Base-by-base conservation (phyloP, 2,329 filamentous ascomycete species). In the Aspergillus brunneoviolaceus region DNA sequence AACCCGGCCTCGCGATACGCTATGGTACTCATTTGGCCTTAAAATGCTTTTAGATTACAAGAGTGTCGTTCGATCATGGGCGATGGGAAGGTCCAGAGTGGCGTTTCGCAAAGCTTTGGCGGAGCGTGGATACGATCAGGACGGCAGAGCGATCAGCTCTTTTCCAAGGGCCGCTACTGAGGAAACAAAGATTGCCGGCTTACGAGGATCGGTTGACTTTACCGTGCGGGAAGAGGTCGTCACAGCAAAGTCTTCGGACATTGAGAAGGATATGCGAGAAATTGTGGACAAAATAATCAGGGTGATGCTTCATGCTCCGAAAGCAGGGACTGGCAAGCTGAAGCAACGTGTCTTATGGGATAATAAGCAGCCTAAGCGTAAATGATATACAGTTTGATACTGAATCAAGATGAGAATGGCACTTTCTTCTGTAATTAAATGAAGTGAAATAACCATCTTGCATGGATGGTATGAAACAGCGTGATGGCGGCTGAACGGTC, bases 11-110 rank as follows among this genome's bases (percentile, higher is more conserved):
- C 72, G 69, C 10, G 72, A 77, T 65, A 73, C 72, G 35, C 73
- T 86, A 19, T 82, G 82, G 77, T 84, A 80, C 79, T 70, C 72
- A 16, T 76, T 81, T 5, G 76, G 59, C 55, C 70, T 59, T 62
- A 72, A 55, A 61, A 67, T 61, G 56, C 70, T 67, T 57, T 63
- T 64, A 16, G 21, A 64, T 3, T 69, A 71, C 23, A 82, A 80
- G 58, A 72, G 74, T 7, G 77, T 80, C 23, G 75, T 85, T n/a
- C 75, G 84, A 21, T 79, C 77, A 12, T 79, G 77, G 71, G 72
- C 72, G 25, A 70, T 71, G 25, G 76, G 80, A 60, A 78, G 80
- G 67, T 64, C 80, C 29, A 74, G 77, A 49, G 64, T 72, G 31
- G 82, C 81, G 2, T 79, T 86, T 51, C 65, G 67, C 49, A 71